Evolutionary conservation across 306 rosid genomes (phyloP).

Genomic region (Lithocarpus polystachyus): DNA sequence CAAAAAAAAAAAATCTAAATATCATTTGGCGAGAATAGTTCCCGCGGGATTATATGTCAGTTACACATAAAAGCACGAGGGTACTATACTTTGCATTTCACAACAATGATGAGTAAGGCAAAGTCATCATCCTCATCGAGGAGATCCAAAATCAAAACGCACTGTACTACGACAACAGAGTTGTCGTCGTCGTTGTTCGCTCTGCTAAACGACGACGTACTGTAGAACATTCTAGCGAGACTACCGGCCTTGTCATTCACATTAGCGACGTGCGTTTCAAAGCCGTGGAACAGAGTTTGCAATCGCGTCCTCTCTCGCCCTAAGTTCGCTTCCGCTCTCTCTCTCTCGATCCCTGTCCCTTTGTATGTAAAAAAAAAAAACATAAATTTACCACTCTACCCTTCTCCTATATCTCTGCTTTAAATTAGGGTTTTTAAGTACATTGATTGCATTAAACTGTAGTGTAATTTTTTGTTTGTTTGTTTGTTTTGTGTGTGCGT

Average conservation of each 20-base stretch:
- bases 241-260: conserved; percentile 61
- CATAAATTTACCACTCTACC: not conserved
- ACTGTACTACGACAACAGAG: too few relatives aligned
- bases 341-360: conserved; percentile 53
- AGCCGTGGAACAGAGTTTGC: conserved; percentile 52
- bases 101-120: not conserved
- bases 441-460: not conserved
- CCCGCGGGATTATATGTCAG: too few relatives aligned
- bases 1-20: too few relatives aligned
- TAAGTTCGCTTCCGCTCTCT: conserved; percentile 65
- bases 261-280: conserved; percentile 64
- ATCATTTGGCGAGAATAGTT: too few relatives aligned
- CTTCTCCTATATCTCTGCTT: not conserved
- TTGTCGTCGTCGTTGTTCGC: not conserved
- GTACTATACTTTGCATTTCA: too few relatives aligned
- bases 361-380: conserved; percentile 16
- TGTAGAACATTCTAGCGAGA: conserved; percentile 26
- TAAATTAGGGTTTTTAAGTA: not conserved
- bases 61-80: not conserved
- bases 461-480: too few relatives aligned
- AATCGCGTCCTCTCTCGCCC: conserved; percentile 54
- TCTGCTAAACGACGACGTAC: conserved; percentile 21
- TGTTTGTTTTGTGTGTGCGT: too few relatives aligned
- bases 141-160: not conserved
- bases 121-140: not conserved